Evolutionary conservation across 169 alveolate species (phyloP), one percentile per base, ranked within the genome.

Genomic region (Plasmodium sp.): DNA sequence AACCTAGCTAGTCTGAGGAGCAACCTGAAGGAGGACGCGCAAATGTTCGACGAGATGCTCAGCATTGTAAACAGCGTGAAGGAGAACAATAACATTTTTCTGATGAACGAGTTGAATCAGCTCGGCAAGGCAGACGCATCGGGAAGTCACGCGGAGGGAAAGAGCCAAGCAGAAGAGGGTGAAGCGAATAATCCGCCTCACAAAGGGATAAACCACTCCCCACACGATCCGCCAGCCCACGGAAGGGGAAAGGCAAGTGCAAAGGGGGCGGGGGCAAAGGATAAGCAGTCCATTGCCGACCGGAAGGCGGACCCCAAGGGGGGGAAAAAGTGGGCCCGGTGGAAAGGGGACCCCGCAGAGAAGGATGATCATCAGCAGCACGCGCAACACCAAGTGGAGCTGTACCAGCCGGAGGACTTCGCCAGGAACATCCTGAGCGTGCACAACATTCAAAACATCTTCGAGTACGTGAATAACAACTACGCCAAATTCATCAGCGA

Each of bases 401-500:
- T 48, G 33, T 43, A 48, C 43, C 18, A n/a, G 3, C 80, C 77
- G 36, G 41, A 45, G 14, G 18, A 74, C 33, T 85, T 85, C 1
- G 93, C 93, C 2, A 36, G 67, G 43, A 85, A 85, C 22, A 85
- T 85, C 34, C 43, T 85, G 27, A 85, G 93, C 18, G 67, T 85
- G 16, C 56, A 72, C 43, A 85, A 85, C 62, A 85, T 85, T n/a
- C 86, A 85, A 27, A 85, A 85, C 18, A 85, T 85, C 10, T 85
- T 74, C 81, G 77, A 85, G 1, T 85, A 85, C 43, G 79, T 85
- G 18, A 85, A 85, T 85, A 74, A 85, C 43, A 85, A 85, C 31
- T 85, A 74, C n/a, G 34, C 85, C 5, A 85, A 85, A 51, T 85
- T 85, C 51, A 85, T 85, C 22, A 85, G 84, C 62, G 93, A 85